Evolutionary conservation across 257 asterid genomes (phyloP), one percentile per base, ranked within the genome.

Genomic region (Penstemon newberryi): DNA sequence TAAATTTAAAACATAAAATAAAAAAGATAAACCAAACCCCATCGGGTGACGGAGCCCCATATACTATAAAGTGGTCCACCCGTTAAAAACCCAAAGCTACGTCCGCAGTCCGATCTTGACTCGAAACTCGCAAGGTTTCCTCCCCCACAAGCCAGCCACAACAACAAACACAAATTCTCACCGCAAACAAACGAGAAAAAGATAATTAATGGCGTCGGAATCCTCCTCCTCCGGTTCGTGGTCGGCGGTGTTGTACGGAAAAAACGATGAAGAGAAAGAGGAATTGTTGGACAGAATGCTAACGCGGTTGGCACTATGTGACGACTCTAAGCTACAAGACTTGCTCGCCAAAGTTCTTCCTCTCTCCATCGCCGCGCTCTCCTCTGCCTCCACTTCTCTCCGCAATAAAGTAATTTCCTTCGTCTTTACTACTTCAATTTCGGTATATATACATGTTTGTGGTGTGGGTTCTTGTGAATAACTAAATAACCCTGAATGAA

Each of bases 301-400:
- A 6, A 93, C 99, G 60, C 89, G 99, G 43, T 79, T 93, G 64
- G 99, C 99, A 49, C 92, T 93, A 4, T 93, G 95, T 77, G 97
- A 93, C 63, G 97, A 90, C 77, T 80, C 92, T 0, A 90, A 88
- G 70, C 86, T 93, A 44, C 96, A 87, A 72, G 94, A 83, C 87
- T 87, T 93, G 88, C 95, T 93, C 77, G 84, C 79, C 80, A 89
- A 81, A 84, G 86, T 93, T 85, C 96, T 93, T 8, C 97, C 99
- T 36, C 78, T 90, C 68, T 77, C 96, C 66, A 88, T 93, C 69
- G 90, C 96, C 43, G 85, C 96, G 44, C 97, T 93, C 74, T 77
- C 89, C 56, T 66, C 92, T 63, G 74, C 85, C 59, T 79, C 91
- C 41, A 69, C 87, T 54, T 66, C 89, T 52, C 82, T 93, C 73